Evolutionary conservation across 306 rosid genomes (phyloP).

Genomic region (Pterocarpus santalinus): DNA sequence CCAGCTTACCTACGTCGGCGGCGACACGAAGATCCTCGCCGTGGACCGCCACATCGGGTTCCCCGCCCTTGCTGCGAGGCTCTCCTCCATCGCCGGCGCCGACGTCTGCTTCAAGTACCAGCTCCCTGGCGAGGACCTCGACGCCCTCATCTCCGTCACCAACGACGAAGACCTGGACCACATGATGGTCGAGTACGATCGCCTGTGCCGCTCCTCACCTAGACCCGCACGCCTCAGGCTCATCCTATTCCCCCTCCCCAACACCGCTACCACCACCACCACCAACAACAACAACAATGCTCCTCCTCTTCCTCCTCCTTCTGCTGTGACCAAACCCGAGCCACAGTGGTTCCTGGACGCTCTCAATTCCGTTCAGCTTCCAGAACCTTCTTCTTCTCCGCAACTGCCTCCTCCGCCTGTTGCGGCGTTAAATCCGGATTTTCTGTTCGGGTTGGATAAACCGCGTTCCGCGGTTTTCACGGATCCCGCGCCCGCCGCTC

Average conservation of each 20-base stretch:
- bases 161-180: slow-evolving; percentile 89
- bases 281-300: neutral
- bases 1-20: slow-evolving; percentile 82
- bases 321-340: slow-evolving; percentile 54
- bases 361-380: slow-evolving; percentile 79
- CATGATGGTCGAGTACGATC: slow-evolving; percentile 89
- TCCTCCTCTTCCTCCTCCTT: slow-evolving; percentile 41
- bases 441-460: slow-evolving; percentile 81
- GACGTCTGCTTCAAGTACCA: slow-evolving; percentile 79
- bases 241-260: slow-evolving; percentile 64
- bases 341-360: slow-evolving; percentile 88
- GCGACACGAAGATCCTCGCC: slow-evolving; percentile 87
- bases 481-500: slow-evolving; percentile 50
- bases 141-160: slow-evolving; percentile 85
- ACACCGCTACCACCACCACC: neutral
- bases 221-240: slow-evolving; percentile 78
- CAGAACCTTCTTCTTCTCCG: slow-evolving; percentile 59
- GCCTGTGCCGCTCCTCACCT: slow-evolving; percentile 68
- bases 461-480: slow-evolving; percentile 48
- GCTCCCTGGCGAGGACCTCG: slow-evolving; percentile 93
- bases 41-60: slow-evolving; percentile 74
- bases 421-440: slow-evolving; percentile 64
- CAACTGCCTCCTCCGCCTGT: slow-evolving; percentile 47
- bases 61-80: slow-evolving; percentile 60
- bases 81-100: slow-evolving; percentile 60